Conservation (phyloP, 2,329 filamentous ascomycete genomes). For the Amauroascus verrucosus region DNA sequence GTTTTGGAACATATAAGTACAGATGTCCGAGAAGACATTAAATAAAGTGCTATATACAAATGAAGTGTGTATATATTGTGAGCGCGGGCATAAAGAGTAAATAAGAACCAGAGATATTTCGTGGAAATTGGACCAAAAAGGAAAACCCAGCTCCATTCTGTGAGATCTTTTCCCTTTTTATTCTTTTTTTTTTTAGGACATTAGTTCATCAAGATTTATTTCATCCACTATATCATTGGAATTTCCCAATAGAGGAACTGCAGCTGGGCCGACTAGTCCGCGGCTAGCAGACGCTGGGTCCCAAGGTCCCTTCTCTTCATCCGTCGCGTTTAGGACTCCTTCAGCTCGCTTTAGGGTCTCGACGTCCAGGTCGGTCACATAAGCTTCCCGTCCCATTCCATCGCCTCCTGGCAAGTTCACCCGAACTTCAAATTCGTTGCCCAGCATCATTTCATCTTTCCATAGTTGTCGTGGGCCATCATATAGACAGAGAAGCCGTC, state of each 20-base stretch:
- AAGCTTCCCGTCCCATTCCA: conserved; percentile 70
- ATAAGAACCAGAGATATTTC: background rate
- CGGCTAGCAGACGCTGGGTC: conserved; percentile 3
- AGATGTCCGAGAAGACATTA: background rate
- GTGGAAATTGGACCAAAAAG: background rate
- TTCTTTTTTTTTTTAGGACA: conserved; percentile 17
- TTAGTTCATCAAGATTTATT: conserved; percentile 20
- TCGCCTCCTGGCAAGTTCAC: conserved; percentile 68
- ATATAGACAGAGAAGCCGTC: conserved; percentile 86
- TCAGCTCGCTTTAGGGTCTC: conserved; percentile 82
- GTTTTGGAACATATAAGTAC: background rate
- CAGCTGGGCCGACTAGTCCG: conserved; percentile 15
- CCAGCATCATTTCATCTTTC: conserved; percentile 99
- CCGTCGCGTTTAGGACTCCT: conserved; percentile 66
- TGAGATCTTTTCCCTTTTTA: background rate
- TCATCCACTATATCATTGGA: conserved; percentile 17
- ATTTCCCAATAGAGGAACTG: conserved; percentile 15
- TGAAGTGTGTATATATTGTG: background rate
- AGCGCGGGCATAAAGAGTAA: background rate
- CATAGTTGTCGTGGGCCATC: conserved; percentile 77
- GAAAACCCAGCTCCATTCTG: background rate
- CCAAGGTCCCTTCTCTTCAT: conserved; percentile 82
- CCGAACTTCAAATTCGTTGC: conserved; percentile 87
- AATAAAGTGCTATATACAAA: background rate
- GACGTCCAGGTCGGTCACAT: conserved; percentile 87